These are phyloP conservation scores for Corynespora cassiicola DNA, from an alignment of 2,329 filamentous ascomycete genomes.

Conservation along the genomic window DNA sequence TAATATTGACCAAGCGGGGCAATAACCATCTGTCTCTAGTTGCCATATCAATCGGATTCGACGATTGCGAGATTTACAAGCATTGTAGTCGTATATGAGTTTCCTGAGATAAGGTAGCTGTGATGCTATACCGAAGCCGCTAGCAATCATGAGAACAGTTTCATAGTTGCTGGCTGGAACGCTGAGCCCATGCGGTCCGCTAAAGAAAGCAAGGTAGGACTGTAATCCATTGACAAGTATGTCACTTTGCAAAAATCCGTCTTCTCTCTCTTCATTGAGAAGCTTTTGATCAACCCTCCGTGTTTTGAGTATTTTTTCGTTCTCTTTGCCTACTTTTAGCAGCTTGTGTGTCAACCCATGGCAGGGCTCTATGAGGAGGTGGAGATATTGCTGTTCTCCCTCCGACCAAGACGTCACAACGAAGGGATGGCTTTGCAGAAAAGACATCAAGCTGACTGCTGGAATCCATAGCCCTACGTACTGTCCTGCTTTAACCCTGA, in stretches of 20 bases:
- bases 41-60: conserved; percentile 14
- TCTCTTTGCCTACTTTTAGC: not conserved
- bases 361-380: conserved; percentile 1
- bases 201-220: conserved; percentile 13
- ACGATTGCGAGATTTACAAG: conserved; percentile 10
- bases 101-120: conserved; percentile 15
- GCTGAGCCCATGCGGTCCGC: conserved; percentile 10
- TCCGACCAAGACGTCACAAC: conserved; percentile 2
- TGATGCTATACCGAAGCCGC: conserved; percentile 11
- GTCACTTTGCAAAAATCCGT: too few species aligned
- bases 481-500: conserved; percentile 1
- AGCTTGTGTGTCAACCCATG: conserved; percentile 1
- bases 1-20: not conserved
- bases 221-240: conserved; percentile 5
- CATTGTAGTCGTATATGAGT: conserved; percentile 16
- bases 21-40: conserved; percentile 14
- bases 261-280: too few species aligned
- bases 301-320: too few species aligned
- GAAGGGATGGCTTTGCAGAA: conserved; percentile 6
- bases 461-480: conserved; percentile 4
- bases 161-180: conserved; percentile 9
- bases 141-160: conserved; percentile 15
- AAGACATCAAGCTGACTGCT: conserved; percentile 2
- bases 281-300: too few species aligned
- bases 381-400: not conserved